phyloP scores from a whole-genome alignment of 208 protist genomes.

The Trypanosoma platydactyli region DNA sequence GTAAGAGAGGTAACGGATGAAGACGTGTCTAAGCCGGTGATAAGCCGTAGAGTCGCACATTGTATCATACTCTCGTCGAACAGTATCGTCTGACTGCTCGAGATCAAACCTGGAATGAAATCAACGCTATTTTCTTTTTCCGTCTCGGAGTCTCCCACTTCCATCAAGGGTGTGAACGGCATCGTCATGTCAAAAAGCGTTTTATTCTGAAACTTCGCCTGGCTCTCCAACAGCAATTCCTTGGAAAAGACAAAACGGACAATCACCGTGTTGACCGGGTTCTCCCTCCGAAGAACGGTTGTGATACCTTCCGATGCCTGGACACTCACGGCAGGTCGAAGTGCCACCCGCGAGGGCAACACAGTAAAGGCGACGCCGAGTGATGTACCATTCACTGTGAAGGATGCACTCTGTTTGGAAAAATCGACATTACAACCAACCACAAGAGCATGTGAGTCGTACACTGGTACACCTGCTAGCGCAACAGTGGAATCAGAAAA shows the following conservation, averaged over 20 bases:
- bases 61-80: constrained; percentile 31
- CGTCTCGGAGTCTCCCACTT: background rate
- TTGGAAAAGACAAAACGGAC: constrained; percentile 38
- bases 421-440: constrained; percentile 31
- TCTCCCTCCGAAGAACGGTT: constrained; percentile 9
- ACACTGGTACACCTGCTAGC: constrained; percentile 18
- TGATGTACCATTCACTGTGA: constrained; percentile 41
- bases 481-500: background rate
- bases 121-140: background rate
- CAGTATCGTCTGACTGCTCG: constrained; percentile 4
- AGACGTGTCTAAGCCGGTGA: constrained; percentile 19
- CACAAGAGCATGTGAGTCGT: constrained; percentile 25
- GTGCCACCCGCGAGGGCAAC: constrained; percentile 13
- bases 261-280: constrained; percentile 13
- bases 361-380: constrained; percentile 33
- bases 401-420: constrained; percentile 7
- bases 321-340: constrained; percentile 35
- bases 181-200: background rate
- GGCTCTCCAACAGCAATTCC: constrained; percentile 10
- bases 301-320: constrained; percentile 20
- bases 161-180: background rate
- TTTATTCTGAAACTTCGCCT: background rate
- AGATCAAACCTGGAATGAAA: constrained; percentile 16
- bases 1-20: no score
- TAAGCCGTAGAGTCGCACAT: constrained; percentile 19